These are phyloP conservation scores for Batkoa obscura DNA, from an alignment of 371 early-diverging fungal genomes.

Conservation along the genomic window DNA sequence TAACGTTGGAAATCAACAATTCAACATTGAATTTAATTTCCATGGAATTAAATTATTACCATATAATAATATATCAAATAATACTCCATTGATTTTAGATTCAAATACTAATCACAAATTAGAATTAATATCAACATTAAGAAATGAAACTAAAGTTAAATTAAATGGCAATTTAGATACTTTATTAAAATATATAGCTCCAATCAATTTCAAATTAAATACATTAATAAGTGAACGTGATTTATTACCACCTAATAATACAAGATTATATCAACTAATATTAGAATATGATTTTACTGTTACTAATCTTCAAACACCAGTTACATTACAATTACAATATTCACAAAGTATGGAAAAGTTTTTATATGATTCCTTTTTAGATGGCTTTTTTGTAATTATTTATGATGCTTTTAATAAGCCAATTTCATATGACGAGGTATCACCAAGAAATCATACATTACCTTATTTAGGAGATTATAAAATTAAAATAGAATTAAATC, in stretches of 20 bases:
- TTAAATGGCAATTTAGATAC: not conserved
- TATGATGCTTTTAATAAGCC: not conserved
- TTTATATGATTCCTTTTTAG: not conserved
- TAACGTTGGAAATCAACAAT: constrained; percentile 39
- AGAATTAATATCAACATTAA: not conserved
- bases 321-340: not conserved
- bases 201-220: not conserved
- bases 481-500: not conserved
- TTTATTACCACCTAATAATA: not conserved
- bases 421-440: constrained; percentile 1
- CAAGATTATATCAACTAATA: not conserved
- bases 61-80: not conserved
- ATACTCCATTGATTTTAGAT: not conserved
- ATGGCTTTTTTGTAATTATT: constrained; percentile 2
- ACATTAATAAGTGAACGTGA: not conserved
- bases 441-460: not conserved
- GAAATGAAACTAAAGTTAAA: not conserved
- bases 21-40: constrained; percentile 57
- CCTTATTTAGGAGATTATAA: not conserved
- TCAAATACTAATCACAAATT: not conserved
- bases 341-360: not conserved
- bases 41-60: constrained; percentile 46
- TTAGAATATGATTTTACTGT: not conserved
- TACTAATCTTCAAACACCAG: not conserved
- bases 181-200: not conserved